phyloP scores from a whole-genome alignment of 352 stramenopile genomes.

The Phytophthora podocarpi region DNA sequence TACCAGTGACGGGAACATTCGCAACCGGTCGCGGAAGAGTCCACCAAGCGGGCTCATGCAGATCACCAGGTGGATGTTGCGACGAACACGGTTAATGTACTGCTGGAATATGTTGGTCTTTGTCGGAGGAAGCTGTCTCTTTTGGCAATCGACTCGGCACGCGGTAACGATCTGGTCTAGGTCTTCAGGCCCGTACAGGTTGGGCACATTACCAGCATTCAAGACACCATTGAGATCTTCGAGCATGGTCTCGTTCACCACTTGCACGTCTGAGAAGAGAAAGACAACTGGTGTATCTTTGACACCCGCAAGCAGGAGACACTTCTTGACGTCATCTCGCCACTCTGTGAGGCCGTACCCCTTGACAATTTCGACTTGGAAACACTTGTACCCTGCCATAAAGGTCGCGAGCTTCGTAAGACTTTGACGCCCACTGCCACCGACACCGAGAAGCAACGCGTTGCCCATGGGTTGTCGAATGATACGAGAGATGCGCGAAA shows the following conservation, averaged over 20 bases:
- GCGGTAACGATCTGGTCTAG: constrained; percentile 92
- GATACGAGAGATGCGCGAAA: constrained; percentile 82
- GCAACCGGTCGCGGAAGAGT: constrained; percentile 79
- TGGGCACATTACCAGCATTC: constrained; percentile 95
- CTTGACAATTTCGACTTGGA: constrained; percentile 96
- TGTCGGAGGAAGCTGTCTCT: constrained; percentile 90
- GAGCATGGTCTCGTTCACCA: constrained; percentile 95
- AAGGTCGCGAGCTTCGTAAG: constrained; percentile 93
- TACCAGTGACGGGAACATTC: constrained; percentile 90
- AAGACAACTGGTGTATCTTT: constrained; percentile 93
- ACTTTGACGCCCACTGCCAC: constrained; percentile 92
- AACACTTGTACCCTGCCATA: constrained; percentile 93
- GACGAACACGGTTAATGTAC: constrained; percentile 92
- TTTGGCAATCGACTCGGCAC: constrained; percentile 92
- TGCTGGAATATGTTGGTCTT: constrained; percentile 96
- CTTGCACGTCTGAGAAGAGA: constrained; percentile 94
- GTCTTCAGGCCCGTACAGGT: constrained; percentile 93
- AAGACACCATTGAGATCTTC: constrained; percentile 95
- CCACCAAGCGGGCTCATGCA: constrained; percentile 87
- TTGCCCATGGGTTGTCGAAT: constrained; percentile 90
- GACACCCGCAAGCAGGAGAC: constrained; percentile 87
- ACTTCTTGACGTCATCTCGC: constrained; percentile 94
- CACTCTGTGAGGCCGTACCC: constrained; percentile 93
- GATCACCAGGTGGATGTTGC: constrained; percentile 93
- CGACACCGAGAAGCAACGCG: constrained; percentile 91